These are phyloP conservation scores for Pholiota molesta DNA, from an alignment of 768 basidiomycete genomes.

Conservation along the genomic window DNA sequence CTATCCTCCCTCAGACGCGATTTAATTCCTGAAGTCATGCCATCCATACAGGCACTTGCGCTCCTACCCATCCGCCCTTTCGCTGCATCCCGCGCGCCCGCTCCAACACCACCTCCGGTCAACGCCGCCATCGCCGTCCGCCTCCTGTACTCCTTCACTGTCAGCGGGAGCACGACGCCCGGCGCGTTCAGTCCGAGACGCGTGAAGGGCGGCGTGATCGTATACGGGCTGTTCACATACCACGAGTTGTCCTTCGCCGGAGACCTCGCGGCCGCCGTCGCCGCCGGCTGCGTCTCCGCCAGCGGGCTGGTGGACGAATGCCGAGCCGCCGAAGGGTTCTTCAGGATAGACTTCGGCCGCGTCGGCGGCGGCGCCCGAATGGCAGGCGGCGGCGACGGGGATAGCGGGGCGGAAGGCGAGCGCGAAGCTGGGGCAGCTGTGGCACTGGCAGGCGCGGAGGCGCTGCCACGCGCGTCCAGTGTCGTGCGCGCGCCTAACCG, in stretches of 20 bases:
- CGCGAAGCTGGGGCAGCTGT: neutral
- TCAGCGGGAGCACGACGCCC: conserved; percentile 7
- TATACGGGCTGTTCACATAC: conserved; percentile 3
- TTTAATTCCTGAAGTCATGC: neutral
- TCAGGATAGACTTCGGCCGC: neutral
- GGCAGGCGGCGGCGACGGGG: neutral
- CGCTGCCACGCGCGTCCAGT: neutral
- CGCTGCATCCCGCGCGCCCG: neutral
- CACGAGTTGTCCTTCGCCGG: neutral
- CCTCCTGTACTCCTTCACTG: conserved; percentile 5
- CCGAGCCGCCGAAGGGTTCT: neutral
- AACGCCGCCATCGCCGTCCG: neutral
- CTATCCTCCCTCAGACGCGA: neutral
- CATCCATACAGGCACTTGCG: neutral
- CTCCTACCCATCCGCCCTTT: neutral
- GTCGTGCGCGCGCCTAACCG: neutral
- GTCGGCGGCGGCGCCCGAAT: neutral
- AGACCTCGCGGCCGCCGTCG: neutral
- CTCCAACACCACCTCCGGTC: neutral
- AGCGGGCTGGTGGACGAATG: neutral
- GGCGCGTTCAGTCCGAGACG: conserved; percentile 6
- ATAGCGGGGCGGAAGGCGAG: neutral
- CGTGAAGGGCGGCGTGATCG: conserved; percentile 8
- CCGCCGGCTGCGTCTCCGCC: neutral
- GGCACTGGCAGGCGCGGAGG: neutral